Evolutionary conservation across 106 monocot genomes (phyloP), one percentile per base, ranked within the genome.

Genomic region (Xerophyta viscosa): DNA sequence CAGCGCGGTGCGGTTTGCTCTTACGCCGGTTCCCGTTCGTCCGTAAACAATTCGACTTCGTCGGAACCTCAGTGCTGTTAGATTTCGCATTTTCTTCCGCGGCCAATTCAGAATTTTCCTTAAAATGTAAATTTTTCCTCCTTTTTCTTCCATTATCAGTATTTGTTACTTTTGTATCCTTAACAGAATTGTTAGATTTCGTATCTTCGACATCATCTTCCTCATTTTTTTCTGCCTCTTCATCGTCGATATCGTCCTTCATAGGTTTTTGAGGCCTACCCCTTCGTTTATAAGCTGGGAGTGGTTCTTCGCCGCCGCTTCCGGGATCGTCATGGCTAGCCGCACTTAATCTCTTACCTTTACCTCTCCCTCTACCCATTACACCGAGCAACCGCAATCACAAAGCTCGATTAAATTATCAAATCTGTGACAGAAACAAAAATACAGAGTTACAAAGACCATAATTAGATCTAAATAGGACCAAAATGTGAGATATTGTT

Each of bases 281-380:
- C 29, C 81, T 66, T 49, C 77, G 65, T 57, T 64, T 87, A 49
- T 70, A 67, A 24, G 64, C 27, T 7, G 66, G 73, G n/a, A 64
- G 58, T 0, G 47, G 52, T 20, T 87, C 81, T 37, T 86, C 86
- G 18, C 42, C 48, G 11, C 56, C 69, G 37, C 73, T 70, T 27
- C 46, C 68, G 8, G 47, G 54, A 55, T 80, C 62, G 1, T 77
- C 86, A 50, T 86, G 56, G 20, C 81, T 76, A 29, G 52, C 30
- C 11, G 25, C 50, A 11, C 65, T 58, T 26, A 56, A 50, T 58
- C 67, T 87, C 70, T 73, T 87, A 9, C 77, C 81, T 66, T 81
- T 87, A 15, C 86, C 86, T 63, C 86, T 73, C 26, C 80, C 77
- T 71, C 86, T 72, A n/a, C 80, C 86, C 86, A 87, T 81, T 30